Evolutionary conservation across 441 rosid genomes (phyloP).

Genomic region (Daphne laureola): DNA sequence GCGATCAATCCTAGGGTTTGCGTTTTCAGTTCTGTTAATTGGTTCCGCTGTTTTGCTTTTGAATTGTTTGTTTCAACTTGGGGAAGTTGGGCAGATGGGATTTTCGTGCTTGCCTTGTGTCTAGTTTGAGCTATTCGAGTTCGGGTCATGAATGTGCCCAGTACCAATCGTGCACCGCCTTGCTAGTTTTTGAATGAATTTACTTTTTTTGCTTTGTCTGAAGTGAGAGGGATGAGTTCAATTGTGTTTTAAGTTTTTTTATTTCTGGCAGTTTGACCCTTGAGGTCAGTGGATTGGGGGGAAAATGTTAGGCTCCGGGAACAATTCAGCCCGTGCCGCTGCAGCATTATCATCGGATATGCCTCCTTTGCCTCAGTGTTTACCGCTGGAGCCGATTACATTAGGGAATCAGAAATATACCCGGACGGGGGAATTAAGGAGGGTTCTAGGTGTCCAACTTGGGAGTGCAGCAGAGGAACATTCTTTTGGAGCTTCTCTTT

Average conservation of each 20-base stretch:
- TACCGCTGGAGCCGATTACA: slow-evolving; percentile 52
- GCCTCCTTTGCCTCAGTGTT: slow-evolving; percentile 37
- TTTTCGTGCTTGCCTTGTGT: neutral
- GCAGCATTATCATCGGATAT: slow-evolving; percentile 44
- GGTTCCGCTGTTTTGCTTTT: neutral
- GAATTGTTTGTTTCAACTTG: neutral
- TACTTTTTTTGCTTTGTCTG: neutral
- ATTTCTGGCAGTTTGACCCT: slow-evolving; percentile 22
- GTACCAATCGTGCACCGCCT: no score
- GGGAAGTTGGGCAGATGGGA: neutral
- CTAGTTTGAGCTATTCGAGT: no score
- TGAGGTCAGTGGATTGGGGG: slow-evolving; percentile 15
- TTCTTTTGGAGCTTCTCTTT: slow-evolving; percentile 37
- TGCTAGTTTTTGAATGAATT: no score
- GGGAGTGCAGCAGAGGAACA: slow-evolving; percentile 43
- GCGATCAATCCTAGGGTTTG: slow-evolving; percentile 4
- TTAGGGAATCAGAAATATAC: slow-evolving; percentile 42
- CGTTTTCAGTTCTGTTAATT: neutral
- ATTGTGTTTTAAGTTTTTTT: slow-evolving; percentile 11
- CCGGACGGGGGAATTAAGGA: slow-evolving; percentile 53
- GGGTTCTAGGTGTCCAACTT: slow-evolving; percentile 44
- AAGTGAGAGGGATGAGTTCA: neutral
- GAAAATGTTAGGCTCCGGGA: slow-evolving; percentile 52
- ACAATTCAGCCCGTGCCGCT: slow-evolving; percentile 43
- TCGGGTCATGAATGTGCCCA: no score